Evolutionary conservation across 345 rosid genomes (phyloP).

Genomic region (Arabidopsis suecica): DNA sequence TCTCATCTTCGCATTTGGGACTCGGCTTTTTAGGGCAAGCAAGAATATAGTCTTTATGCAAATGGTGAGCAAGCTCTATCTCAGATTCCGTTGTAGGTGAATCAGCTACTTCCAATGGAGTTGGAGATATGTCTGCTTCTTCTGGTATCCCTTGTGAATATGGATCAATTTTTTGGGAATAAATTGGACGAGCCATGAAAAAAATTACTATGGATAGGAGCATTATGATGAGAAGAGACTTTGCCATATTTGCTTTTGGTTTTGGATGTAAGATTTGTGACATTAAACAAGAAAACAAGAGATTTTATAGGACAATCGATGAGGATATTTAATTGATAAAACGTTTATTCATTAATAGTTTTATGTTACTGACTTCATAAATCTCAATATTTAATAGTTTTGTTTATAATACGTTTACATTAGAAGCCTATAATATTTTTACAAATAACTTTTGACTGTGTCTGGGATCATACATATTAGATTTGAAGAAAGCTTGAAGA

Average conservation of each 20-base stretch:
- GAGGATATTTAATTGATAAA: not conserved
- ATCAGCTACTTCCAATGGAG: too few species aligned
- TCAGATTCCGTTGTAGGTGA: too few species aligned
- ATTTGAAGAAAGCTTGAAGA: not conserved
- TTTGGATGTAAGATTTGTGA: not conserved
- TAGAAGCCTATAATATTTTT: not conserved
- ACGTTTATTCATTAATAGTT: constrained; percentile 9
- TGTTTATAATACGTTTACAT: not conserved
- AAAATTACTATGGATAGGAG: not conserved
- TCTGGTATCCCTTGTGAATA: too few species aligned
- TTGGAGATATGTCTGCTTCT: too few species aligned
- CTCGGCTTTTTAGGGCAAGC: too few species aligned
- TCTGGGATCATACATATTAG: not conserved
- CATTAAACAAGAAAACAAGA: not conserved
- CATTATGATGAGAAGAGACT: constrained; percentile 12
- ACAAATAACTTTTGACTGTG: not conserved
- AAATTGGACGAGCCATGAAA: not conserved
- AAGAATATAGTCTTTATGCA: too few species aligned
- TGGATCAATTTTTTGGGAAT: constrained; percentile 11
- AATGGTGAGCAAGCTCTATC: too few species aligned
- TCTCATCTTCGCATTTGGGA: too few species aligned
- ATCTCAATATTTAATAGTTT: not conserved
- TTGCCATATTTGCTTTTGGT: constrained; percentile 31
- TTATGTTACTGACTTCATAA: constrained; percentile 11
- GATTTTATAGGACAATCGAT: not conserved